Conservation (phyloP, 2,329 filamentous ascomycete genomes). For the Alternaria arborescens region DNA sequence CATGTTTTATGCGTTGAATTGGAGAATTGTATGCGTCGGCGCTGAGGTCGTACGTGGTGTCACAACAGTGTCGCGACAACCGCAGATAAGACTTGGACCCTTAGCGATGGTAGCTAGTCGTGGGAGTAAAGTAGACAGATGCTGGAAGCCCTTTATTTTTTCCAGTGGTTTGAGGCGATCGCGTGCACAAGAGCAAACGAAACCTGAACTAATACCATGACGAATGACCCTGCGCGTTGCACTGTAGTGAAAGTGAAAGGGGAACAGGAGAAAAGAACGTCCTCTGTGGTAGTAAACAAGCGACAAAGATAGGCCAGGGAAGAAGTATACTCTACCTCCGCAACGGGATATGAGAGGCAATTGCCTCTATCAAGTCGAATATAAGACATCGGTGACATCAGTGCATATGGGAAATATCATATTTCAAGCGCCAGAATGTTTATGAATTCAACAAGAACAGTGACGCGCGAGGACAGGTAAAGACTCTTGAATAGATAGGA, state of each 20-base stretch:
- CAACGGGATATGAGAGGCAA: fast-evolving
- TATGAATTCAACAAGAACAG: too few species aligned
- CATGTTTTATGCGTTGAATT: not conserved
- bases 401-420: too few species aligned
- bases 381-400: too few species aligned
- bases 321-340: not conserved
- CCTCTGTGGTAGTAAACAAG: not conserved
- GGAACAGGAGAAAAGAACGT: too few species aligned
- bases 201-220: not conserved
- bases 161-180: not conserved
- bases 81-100: not conserved
- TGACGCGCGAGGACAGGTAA: not conserved
- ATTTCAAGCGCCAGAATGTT: too few species aligned
- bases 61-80: not conserved
- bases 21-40: not conserved
- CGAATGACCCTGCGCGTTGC: not conserved
- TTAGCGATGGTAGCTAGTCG: not conserved
- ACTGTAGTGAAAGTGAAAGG: not conserved
- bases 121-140: not conserved
- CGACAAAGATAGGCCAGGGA: not conserved
- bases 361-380: fast-evolving
- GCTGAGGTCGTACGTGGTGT: not conserved
- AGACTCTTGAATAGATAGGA: not conserved
- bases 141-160: not conserved
- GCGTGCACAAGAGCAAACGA: constrained; percentile 1